phyloP scores from a whole-genome alignment of 257 asterid species.

The Lycium barbarum region DNA sequence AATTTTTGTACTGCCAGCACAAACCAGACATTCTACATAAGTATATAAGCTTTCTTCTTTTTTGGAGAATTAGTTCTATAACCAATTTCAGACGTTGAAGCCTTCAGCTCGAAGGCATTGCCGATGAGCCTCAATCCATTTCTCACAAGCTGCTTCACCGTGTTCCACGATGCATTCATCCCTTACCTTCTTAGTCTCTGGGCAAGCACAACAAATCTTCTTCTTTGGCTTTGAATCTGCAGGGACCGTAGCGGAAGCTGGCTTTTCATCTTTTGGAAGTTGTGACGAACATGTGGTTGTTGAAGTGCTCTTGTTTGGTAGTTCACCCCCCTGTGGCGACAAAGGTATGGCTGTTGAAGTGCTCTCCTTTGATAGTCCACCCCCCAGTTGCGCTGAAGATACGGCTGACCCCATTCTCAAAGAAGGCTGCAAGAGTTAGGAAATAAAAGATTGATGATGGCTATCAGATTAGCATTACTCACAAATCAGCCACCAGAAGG shows the following conservation, averaged over 20 bases:
- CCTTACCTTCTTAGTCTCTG: constrained; percentile 83
- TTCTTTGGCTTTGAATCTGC: constrained; percentile 77
- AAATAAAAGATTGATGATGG: neutral
- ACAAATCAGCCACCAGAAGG: neutral
- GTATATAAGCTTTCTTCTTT: neutral
- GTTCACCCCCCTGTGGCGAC: constrained; percentile 49
- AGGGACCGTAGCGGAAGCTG: constrained; percentile 44
- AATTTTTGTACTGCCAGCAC: neutral
- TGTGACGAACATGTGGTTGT: constrained; percentile 50
- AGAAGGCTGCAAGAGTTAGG: neutral
- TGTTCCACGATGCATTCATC: constrained; percentile 87
- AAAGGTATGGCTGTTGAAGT: constrained; percentile 53
- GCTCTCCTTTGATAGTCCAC: constrained; percentile 47
- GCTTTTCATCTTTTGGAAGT: constrained; percentile 49
- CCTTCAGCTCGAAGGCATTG: constrained; percentile 93
- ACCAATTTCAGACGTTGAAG: constrained; percentile 63
- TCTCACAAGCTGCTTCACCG: constrained; percentile 79
- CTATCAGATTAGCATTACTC: neutral
- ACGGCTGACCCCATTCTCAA: constrained; percentile 58
- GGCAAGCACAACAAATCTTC: constrained; percentile 97
- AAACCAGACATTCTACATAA: neutral
- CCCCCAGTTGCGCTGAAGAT: constrained; percentile 45
- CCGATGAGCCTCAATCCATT: constrained; percentile 85
- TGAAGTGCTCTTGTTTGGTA: constrained; percentile 44
- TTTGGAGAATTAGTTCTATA: neutral